phyloP scores from a whole-genome alignment of 192 early-diverging fungal species.

The Coemansia aciculifera region DNA sequence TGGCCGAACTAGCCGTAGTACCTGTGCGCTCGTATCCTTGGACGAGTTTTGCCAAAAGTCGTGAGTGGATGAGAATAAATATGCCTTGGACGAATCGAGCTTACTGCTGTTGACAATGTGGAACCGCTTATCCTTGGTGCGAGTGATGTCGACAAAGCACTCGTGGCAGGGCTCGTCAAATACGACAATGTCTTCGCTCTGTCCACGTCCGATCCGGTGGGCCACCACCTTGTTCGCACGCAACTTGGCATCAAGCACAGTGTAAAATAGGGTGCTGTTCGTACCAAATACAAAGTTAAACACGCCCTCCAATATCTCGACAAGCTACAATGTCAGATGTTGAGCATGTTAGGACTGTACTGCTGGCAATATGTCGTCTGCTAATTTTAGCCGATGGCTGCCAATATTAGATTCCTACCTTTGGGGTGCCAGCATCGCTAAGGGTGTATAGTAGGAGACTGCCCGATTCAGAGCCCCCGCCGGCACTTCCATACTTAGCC shows the following conservation, averaged over 20 bases:
- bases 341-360: background rate
- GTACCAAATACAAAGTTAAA: slow-evolving; percentile 71
- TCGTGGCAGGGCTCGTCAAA: slow-evolving; percentile 66
- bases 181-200: slow-evolving; percentile 35
- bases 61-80: slow-evolving; percentile 51
- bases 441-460: slow-evolving; percentile 33
- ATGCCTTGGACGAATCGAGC: slow-evolving; percentile 68
- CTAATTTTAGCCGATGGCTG: background rate
- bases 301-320: slow-evolving; percentile 46
- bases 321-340: slow-evolving; percentile 19
- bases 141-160: slow-evolving; percentile 74
- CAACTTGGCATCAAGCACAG: slow-evolving; percentile 67
- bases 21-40: background rate
- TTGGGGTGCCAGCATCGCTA: slow-evolving; percentile 4
- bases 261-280: slow-evolving; percentile 63
- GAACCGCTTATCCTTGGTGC: slow-evolving; percentile 70
- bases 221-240: slow-evolving; percentile 60
- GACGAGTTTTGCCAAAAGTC: slow-evolving; percentile 20
- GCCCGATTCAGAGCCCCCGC: slow-evolving; percentile 29
- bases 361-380: background rate
- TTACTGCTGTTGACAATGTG: slow-evolving; percentile 71
- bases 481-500: background rate
- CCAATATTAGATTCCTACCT: slow-evolving; percentile 15
- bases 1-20: slow-evolving; percentile 55
- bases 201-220: slow-evolving; percentile 27